Evolutionary conservation across 495 filamentous ascomycete genomes (phyloP).

Genomic region (Margaritispora aquatica): DNA sequence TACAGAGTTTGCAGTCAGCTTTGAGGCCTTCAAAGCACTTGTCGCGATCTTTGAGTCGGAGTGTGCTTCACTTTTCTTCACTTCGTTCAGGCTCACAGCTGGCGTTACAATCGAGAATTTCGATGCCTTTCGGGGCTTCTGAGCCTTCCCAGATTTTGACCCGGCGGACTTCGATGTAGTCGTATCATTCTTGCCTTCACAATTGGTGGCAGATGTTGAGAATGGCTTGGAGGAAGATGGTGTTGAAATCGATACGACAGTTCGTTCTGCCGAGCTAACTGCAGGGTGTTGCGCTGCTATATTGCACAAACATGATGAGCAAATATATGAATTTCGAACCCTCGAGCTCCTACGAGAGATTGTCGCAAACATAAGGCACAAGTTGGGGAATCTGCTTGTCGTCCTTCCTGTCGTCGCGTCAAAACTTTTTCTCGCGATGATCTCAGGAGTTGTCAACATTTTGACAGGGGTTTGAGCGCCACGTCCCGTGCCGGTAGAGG

Average conservation of each 20-base stretch:
- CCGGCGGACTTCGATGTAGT: neutral
- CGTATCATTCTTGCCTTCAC: neutral
- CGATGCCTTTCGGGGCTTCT: neutral
- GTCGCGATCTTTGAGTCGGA: neutral
- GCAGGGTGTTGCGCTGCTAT: neutral
- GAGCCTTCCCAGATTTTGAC: neutral
- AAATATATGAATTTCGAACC: constrained; percentile 10
- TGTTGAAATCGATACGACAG: too few species aligned
- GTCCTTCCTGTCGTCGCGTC: neutral
- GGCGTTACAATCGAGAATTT: neutral
- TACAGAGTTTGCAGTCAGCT: neutral
- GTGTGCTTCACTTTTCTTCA: neutral
- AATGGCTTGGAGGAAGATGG: neutral
- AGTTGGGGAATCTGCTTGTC: neutral
- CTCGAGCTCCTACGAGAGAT: constrained; percentile 12
- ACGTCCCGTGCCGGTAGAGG: neutral
- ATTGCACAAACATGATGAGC: constrained; percentile 17
- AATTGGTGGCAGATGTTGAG: neutral
- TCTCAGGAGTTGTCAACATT: neutral
- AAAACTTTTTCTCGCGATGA: neutral
- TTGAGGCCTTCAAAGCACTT: neutral
- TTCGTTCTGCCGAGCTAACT: too few species aligned
- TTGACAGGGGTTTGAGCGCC: neutral
- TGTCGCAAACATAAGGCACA: constrained; percentile 14
- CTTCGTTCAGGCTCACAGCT: neutral